These are phyloP conservation scores for Pythium aquatile DNA, from an alignment of 352 stramenopile species.

Conservation along the genomic window DNA sequence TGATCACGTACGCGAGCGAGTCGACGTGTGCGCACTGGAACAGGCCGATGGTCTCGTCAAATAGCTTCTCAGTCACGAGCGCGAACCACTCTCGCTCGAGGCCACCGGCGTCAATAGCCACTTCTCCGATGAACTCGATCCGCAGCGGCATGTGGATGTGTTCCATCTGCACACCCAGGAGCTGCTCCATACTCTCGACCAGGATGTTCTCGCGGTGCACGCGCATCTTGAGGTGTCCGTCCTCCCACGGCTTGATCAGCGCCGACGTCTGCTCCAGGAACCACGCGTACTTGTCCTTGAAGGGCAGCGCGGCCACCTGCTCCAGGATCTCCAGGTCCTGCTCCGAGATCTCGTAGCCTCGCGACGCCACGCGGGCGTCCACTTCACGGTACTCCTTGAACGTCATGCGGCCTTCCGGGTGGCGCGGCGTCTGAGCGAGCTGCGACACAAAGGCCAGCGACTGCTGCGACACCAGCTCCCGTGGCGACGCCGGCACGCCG, in stretches of 20 bases:
- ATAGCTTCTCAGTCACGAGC: conserved; percentile 81
- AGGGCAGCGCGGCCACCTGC: conserved; percentile 78
- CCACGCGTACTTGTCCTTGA: conserved; percentile 89
- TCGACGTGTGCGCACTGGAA: conserved; percentile 87
- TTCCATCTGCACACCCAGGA: conserved; percentile 82
- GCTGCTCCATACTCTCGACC: conserved; percentile 83
- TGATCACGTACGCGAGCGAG: conserved; percentile 80
- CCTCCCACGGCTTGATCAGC: conserved; percentile 83
- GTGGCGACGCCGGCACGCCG: not conserved
- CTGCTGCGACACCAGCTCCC: conserved; percentile 77
- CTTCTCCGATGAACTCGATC: conserved; percentile 89
- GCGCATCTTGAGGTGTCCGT: conserved; percentile 84
- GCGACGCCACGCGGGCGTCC: conserved; percentile 77
- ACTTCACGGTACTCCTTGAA: conserved; percentile 89
- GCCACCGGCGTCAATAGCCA: conserved; percentile 88
- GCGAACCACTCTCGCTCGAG: conserved; percentile 89
- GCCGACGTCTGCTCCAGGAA: conserved; percentile 83
- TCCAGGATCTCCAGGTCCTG: conserved; percentile 86
- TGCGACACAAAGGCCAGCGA: conserved; percentile 87
- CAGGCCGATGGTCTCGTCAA: conserved; percentile 84
- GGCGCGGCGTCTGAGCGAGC: conserved; percentile 72
- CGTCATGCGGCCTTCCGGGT: conserved; percentile 83
- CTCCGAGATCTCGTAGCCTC: conserved; percentile 86
- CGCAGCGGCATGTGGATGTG: conserved; percentile 86
- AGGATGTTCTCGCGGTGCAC: conserved; percentile 84